Base-by-base conservation (phyloP, 257 asterid species). In the Perilla frutescens region DNA sequence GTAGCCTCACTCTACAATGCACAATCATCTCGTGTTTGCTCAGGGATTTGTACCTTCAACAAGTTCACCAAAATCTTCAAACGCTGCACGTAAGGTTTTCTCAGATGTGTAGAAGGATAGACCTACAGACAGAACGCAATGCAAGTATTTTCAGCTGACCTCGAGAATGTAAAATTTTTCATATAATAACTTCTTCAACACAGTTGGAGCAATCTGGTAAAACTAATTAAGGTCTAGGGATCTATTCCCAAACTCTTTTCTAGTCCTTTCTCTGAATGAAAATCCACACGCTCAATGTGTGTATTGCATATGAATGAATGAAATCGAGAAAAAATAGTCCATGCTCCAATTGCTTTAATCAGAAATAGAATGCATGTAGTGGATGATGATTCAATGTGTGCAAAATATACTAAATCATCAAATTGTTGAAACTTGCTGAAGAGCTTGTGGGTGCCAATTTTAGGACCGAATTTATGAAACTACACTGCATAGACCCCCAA, bases 31-130 rank as follows among this genome's bases (percentile, higher is more conserved):
- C 3, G 0, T 47, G 36, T 64, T 48, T 15, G 49, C 8, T 20
- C 20, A 41, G 34, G 47, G 61, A 3, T 62, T 44, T 50, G 53
- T 87, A 94, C 97, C 98, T 86, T 84, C 96, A 71, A 83, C 89
- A 37, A 94, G 85, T 72, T 91, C 91, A 36, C 97, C 97, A 79
- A 86, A 94, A 66, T 93, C 86, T 84, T 90, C 97, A 81, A 94
- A 94, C 54, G 97, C 96, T 69, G 96, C 89, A 29, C 90, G 84
- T 66, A 94, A 78, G 64, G 96, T 94, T 82, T 94, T 91, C 83
- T 91, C 97, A 13, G 97, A 91, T 29, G 98, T 94, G 73, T 94
- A 94, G 81, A 91, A 94, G 54, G 99, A 94, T 55, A 94, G 83
- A 59, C 99, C 99, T 91, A 85, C 50, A 57, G 72, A 86, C 55